Base-by-base conservation (phyloP, 2,329 filamentous ascomycete species). In the Decorospora gaudefroyi region DNA sequence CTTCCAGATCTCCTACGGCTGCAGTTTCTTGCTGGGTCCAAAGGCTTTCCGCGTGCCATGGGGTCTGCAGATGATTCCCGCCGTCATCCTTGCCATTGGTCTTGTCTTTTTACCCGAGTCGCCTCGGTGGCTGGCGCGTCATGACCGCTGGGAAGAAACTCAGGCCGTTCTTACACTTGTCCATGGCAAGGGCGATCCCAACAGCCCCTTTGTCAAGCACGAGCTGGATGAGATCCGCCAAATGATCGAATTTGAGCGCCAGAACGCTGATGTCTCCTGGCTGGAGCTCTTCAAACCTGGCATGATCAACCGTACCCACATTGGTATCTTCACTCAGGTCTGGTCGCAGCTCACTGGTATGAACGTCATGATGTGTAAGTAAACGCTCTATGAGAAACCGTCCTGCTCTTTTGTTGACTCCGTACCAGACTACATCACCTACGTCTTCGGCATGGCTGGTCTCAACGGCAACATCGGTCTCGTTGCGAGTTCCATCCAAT, bases 291-390 rank as follows among this genome's bases (percentile, higher is more conserved):
- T 93, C 71, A 80, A 78, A 55, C 86, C 87, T 1, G 74, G 74
- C n/a, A 88, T 88, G 83, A 76, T 89, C 64, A 86, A 88, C 71
- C 80, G 87, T 19, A 87, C 85, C 6, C 74, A 84, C 53, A 84
- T 88, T 51, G 87, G 85, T 50, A 62, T 89, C 28, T 88, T 87
- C 65, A 85, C 78, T 1, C 86, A 90, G 70, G 84, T 90, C 58
- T 87, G 86, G 87, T 83, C 79, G 8, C 86, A 90, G 64, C 70
- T 90, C 33, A 88, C 85, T 1, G 86, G 87, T 12, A 88, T 88
- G 85, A 89, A 88, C 59, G 84, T 82, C 25, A 85, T 83, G 86
- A 84, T 81, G 65, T 68, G 67, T 54, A 66, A 60, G 44, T 44
- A 51, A 48, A 12, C 49, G 13, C 19, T 2, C 21, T 23, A 17